These are phyloP conservation scores for Sphaerosporella brunnea DNA, from an alignment of 495 filamentous ascomycete genomes.

Conservation along the genomic window DNA sequence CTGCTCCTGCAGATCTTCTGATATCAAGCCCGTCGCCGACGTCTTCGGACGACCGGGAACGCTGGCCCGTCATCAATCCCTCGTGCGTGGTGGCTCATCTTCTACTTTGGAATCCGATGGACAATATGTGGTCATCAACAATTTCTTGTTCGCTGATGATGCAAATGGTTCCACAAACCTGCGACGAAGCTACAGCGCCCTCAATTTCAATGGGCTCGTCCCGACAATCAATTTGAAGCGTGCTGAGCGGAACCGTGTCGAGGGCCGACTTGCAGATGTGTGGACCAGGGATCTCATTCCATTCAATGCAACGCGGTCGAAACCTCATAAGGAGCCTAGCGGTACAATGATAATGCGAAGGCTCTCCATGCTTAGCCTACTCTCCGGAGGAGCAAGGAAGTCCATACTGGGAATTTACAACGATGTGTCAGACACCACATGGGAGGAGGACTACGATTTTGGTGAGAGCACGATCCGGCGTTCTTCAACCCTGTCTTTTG, in stretches of 20 bases:
- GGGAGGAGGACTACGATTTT: slow-evolving; percentile 5
- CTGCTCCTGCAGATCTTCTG: slow-evolving; percentile 44
- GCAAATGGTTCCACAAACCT: background rate
- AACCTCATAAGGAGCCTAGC: background rate
- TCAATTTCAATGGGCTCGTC: slow-evolving; percentile 2
- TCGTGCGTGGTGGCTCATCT: slow-evolving; percentile 51
- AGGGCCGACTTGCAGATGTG: slow-evolving; percentile 53
- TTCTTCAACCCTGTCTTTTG: slow-evolving; percentile 4
- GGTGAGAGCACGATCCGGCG: background rate
- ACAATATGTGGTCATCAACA: slow-evolving; percentile 72
- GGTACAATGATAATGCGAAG: slow-evolving; percentile 3
- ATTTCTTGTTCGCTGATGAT: slow-evolving; percentile 26
- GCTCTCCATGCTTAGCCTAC: slow-evolving; percentile 3
- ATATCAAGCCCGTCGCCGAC: slow-evolving; percentile 55
- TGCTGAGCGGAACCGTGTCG: slow-evolving; percentile 58
- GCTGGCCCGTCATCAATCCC: slow-evolving; percentile 57
- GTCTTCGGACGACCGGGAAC: slow-evolving; percentile 55
- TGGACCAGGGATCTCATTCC: slow-evolving; percentile 74
- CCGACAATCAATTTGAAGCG: slow-evolving; percentile 41
- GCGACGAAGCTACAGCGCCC: background rate
- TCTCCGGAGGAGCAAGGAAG: background rate
- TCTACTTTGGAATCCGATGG: slow-evolving; percentile 42
- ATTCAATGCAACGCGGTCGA: slow-evolving; percentile 28
- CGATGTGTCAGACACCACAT: background rate
- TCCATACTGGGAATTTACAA: background rate